These are phyloP conservation scores for Asterophora parasitica DNA, from an alignment of 768 basidiomycete genomes.

Conservation along the genomic window DNA sequence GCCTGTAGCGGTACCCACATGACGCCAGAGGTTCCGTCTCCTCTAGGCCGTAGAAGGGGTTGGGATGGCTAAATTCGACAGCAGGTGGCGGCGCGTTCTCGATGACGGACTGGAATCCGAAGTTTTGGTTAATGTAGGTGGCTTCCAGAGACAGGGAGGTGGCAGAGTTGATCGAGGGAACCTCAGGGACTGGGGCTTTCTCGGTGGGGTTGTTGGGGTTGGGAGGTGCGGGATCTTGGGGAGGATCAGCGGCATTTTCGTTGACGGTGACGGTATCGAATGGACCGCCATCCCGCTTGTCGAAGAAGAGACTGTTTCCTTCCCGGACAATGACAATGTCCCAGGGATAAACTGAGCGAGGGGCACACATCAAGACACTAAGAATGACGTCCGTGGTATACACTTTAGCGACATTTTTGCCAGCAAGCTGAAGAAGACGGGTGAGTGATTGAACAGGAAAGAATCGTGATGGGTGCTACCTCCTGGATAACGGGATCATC, in stretches of 20 bases:
- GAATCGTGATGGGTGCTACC: slow-evolving; percentile 34
- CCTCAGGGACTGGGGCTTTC: slow-evolving; percentile 56
- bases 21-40: slow-evolving; percentile 95
- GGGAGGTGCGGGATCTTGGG: slow-evolving; percentile 73
- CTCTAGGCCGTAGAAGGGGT: slow-evolving; percentile 92
- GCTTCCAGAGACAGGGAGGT: slow-evolving; percentile 94
- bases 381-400: slow-evolving; percentile 96
- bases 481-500: slow-evolving; percentile 97
- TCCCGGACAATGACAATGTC: slow-evolving; percentile 95
- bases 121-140: slow-evolving; percentile 98
- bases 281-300: slow-evolving; percentile 96
- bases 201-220: slow-evolving; percentile 77
- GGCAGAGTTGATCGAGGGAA: slow-evolving; percentile 86
- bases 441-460: slow-evolving; percentile 5
- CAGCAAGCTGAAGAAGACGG: slow-evolving; percentile 53
- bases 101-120: slow-evolving; percentile 90
- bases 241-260: slow-evolving; percentile 95
- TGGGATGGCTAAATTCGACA: slow-evolving; percentile 77
- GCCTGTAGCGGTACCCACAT: slow-evolving; percentile 93
- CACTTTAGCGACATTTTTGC: slow-evolving; percentile 76
- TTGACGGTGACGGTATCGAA: slow-evolving; percentile 98
- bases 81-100: slow-evolving; percentile 60
- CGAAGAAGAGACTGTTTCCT: slow-evolving; percentile 90
- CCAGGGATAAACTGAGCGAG: slow-evolving; percentile 96
- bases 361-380: slow-evolving; percentile 92